These are phyloP conservation scores for Chaetomiaceae sp. DNA, from an alignment of 2,329 filamentous ascomycete genomes.

Conservation along the genomic window DNA sequence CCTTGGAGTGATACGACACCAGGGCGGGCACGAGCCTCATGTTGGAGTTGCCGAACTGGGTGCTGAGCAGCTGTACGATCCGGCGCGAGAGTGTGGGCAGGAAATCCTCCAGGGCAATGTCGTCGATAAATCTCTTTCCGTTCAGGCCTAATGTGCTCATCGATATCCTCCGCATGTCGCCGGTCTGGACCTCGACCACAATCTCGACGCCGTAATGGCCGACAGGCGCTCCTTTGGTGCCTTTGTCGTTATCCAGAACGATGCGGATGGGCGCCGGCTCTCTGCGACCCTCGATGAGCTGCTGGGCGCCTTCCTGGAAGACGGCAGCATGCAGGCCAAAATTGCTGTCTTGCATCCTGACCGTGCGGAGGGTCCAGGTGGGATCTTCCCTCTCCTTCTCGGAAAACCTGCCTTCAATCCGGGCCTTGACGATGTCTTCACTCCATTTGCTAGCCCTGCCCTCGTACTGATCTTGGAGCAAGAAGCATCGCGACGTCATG, in stretches of 20 bases:
- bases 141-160: conserved; percentile 59
- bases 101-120: conserved; percentile 68
- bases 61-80: conserved; percentile 66
- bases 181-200: conserved; percentile 56
- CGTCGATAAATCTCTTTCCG: conserved; percentile 68
- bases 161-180: conserved; percentile 47
- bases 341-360: conserved; percentile 57
- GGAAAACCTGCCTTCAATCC: conserved; percentile 77
- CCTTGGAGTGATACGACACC: conserved; percentile 72
- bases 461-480: conserved; percentile 72
- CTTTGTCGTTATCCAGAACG: conserved; percentile 65
- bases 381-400: conserved; percentile 78
- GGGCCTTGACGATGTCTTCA: conserved; percentile 83
- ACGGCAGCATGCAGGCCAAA: conserved; percentile 62
- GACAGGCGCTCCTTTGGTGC: conserved; percentile 61
- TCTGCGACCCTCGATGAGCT: conserved; percentile 59
- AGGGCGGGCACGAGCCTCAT: conserved; percentile 60
- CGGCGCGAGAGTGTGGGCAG: conserved; percentile 69
- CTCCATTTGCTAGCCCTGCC: conserved; percentile 70
- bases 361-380: conserved; percentile 74
- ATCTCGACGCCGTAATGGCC: conserved; percentile 69
- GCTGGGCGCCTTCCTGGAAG: conserved; percentile 64
- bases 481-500: conserved; percentile 62
- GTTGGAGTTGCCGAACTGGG: conserved; percentile 66
- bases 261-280: conserved; percentile 67